Percentiles rank a stretch among this genome's conserved stretches.
Conservation (phyloP, 805 yeast genomes). For the Yarrowia alimentaria region DNA sequence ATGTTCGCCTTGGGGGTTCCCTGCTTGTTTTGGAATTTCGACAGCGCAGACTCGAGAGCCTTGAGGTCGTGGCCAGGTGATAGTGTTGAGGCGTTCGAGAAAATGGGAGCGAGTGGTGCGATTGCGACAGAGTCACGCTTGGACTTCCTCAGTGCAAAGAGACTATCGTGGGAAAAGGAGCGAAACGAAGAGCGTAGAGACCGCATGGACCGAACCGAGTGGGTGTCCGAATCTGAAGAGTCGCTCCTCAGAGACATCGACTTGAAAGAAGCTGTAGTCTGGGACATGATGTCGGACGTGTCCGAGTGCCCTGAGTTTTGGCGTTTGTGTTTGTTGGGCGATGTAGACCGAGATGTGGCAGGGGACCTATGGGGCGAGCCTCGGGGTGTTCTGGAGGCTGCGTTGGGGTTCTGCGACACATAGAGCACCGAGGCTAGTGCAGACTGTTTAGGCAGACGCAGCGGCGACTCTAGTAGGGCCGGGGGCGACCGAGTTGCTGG, state of each 20-base stretch:
- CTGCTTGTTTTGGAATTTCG: conserved; percentile 36
- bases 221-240: conserved; percentile 18
- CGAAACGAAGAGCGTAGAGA: conserved; percentile 24
- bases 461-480: neutral
- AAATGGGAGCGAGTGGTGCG: conserved; percentile 10
- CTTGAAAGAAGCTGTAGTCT: too few relatives aligned
- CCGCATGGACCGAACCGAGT: conserved; percentile 17
- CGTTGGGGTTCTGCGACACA: conserved; percentile 15
- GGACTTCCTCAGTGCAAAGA: conserved; percentile 23
- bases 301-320: neutral
- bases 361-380: too few relatives aligned
- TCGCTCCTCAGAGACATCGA: neutral
- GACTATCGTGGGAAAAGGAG: conserved; percentile 19
- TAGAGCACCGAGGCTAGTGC: conserved; percentile 1
- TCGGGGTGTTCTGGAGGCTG: too few relatives aligned
- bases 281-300: neutral
- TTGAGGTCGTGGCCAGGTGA: conserved; percentile 34
- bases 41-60: conserved; percentile 36
- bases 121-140: conserved; percentile 1
- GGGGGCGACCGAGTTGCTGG: too few relatives aligned
- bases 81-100: neutral
- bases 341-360: neutral
- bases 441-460: neutral
- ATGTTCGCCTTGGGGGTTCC: conserved; percentile 41
- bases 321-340: conserved; percentile 1